A percentile compares a stretch with the other conserved stretches of the same genome.
phyloP scores from a whole-genome alignment of 306 rosid genomes.

The Prunus dulcis region DNA sequence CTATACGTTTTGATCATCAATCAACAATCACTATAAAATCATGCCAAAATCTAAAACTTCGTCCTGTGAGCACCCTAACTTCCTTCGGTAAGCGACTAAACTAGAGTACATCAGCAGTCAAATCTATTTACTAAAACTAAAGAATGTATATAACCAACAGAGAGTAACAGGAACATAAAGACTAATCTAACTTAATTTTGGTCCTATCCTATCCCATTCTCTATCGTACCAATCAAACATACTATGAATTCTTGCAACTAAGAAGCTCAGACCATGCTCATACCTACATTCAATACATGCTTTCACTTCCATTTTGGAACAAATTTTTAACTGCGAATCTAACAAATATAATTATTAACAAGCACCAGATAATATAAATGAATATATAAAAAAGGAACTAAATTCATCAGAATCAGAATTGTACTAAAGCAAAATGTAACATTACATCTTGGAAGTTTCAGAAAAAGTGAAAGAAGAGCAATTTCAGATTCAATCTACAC shows the following conservation, averaged over 20 bases:
- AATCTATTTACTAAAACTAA: neutral
- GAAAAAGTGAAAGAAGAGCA: neutral
- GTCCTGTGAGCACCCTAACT: no score
- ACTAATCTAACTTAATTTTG: no score
- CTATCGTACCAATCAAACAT: neutral
- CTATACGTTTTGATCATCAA: neutral
- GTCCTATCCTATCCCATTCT: neutral
- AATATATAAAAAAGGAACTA: neutral
- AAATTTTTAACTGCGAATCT: neutral
- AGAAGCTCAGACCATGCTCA: neutral
- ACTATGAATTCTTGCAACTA: no score
- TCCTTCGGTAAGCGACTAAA: neutral
- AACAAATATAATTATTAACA: neutral
- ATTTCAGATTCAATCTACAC: slow-evolving; percentile 31
- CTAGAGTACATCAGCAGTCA: neutral
- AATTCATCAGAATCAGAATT: neutral
- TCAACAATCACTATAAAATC: no score
- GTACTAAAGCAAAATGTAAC: slow-evolving; percentile 1
- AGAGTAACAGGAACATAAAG: no score
- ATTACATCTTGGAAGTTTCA: slow-evolving; percentile 3
- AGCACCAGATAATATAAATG: neutral
- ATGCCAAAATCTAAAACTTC: no score
- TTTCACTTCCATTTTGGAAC: neutral
- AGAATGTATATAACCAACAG: neutral
- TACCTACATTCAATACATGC: neutral